Conservation (phyloP, 371 early-diverging fungal species). For the Mortierella sp. region DNA sequence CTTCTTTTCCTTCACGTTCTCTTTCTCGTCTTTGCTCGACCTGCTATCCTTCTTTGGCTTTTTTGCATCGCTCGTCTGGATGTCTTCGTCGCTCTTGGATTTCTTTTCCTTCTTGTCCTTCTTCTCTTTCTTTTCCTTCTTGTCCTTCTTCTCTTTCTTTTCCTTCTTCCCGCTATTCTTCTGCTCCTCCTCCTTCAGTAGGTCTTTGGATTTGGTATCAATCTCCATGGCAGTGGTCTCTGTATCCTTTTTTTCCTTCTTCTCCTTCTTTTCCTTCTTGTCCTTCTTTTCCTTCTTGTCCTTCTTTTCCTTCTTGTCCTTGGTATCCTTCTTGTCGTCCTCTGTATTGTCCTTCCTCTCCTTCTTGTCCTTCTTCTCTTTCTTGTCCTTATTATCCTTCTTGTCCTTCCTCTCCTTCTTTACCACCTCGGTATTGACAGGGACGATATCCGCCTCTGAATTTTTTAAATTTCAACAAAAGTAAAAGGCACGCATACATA, state of each 20-base stretch:
- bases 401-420: slow-evolving; percentile 5
- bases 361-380: slow-evolving; percentile 16
- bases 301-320: slow-evolving; percentile 7
- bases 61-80: no score
- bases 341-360: slow-evolving; percentile 7
- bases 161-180: slow-evolving; percentile 4
- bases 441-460: no score
- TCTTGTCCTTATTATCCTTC: slow-evolving; percentile 9
- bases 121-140: slow-evolving; percentile 6
- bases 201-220: background rate
- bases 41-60: slow-evolving; percentile 10
- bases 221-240: background rate
- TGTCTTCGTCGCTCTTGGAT: slow-evolving; percentile 24
- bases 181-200: slow-evolving; percentile 16
- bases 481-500: no score
- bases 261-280: slow-evolving; percentile 13
- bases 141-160: background rate
- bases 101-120: slow-evolving; percentile 22
- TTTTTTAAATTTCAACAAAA: no score
- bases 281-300: slow-evolving; percentile 15
- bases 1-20: slow-evolving; percentile 1
- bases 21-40: slow-evolving; percentile 2
- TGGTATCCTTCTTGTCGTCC: background rate
- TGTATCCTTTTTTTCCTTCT: slow-evolving; percentile 1
- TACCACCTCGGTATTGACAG: background rate